A percentile compares a stretch with the other conserved stretches of the same genome.
Evolutionary conservation across 2,329 filamentous ascomycete genomes (phyloP).

Genomic region (Aspergillus sclerotialis): DNA sequence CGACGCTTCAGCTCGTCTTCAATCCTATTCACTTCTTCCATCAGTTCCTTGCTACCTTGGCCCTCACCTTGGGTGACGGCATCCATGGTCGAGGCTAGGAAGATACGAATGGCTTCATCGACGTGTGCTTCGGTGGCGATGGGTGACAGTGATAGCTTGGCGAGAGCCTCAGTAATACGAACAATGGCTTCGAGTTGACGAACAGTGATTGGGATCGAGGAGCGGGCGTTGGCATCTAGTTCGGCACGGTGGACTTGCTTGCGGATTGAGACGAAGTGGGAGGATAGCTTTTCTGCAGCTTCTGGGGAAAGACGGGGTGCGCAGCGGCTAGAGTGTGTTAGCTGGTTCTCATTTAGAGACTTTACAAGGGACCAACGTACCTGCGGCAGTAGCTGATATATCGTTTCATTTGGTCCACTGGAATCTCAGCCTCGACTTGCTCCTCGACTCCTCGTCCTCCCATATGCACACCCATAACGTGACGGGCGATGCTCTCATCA

Average conservation of each 20-base stretch:
- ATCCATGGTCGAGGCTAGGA: conserved; percentile 96
- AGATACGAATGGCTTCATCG: conserved; percentile 93
- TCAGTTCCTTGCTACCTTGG: conserved; percentile 77
- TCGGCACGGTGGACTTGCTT: conserved; percentile 90
- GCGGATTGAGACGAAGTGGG: conserved; percentile 93
- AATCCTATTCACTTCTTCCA: conserved; percentile 79
- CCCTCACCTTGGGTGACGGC: conserved; percentile 86
- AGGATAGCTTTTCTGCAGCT: conserved; percentile 91
- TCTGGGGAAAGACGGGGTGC: conserved; percentile 84
- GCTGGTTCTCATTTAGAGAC: conserved; percentile 1
- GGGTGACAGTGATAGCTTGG: conserved; percentile 79
- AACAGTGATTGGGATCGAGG: conserved; percentile 93
- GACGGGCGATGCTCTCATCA: conserved; percentile 88
- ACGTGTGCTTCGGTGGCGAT: conserved; percentile 87
- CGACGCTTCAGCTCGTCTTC: conserved; percentile 83
- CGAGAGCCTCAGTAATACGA: conserved; percentile 91
- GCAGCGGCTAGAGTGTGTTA: conserved; percentile 58
- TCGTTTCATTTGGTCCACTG: conserved; percentile 93
- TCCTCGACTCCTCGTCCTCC: conserved; percentile 77
- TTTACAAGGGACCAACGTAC: conserved; percentile 45
- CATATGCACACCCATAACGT: conserved; percentile 98
- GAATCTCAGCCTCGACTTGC: conserved; percentile 76
- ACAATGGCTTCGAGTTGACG: conserved; percentile 96
- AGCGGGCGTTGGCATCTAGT: conserved; percentile 79
- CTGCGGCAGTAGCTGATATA: conserved; percentile 97